Evolutionary conservation across 2,329 filamentous ascomycete genomes (phyloP).

Genomic region (Ascochyta lentis): DNA sequence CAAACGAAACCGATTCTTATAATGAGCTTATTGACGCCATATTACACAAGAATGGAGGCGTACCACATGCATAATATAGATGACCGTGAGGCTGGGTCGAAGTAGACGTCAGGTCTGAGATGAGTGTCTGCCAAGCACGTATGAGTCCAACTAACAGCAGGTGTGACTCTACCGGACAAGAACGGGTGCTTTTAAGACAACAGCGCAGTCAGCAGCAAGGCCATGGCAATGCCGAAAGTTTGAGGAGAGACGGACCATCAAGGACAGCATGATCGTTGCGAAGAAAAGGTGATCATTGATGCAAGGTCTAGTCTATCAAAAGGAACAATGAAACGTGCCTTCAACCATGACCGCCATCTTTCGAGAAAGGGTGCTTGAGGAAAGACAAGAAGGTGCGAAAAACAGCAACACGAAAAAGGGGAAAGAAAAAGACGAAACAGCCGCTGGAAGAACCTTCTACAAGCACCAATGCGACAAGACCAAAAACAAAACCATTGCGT

Average conservation of each 20-base stretch:
- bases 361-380: background rate
- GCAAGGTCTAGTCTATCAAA: background rate
- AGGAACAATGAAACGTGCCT: background rate
- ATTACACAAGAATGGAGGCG: no score
- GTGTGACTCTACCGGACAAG: background rate
- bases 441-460: background rate
- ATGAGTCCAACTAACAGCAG: no score
- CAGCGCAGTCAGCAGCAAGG: background rate
- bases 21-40: background rate
- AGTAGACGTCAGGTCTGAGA: no score
- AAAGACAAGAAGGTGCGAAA: background rate
- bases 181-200: background rate
- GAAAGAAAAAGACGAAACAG: background rate
- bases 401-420: background rate
- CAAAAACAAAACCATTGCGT: background rate
- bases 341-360: background rate
- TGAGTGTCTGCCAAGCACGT: no score
- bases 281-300: background rate
- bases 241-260: background rate
- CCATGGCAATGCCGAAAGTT: background rate
- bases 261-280: background rate
- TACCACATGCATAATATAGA: no score
- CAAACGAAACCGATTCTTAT: background rate
- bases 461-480: background rate
- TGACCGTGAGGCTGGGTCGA: no score